Percentiles rank a stretch among this genome's conserved stretches.
These are phyloP conservation scores for Cocos nucifera DNA, from an alignment of 176 grass and related monocot species.

Conservation along the genomic window DNA sequence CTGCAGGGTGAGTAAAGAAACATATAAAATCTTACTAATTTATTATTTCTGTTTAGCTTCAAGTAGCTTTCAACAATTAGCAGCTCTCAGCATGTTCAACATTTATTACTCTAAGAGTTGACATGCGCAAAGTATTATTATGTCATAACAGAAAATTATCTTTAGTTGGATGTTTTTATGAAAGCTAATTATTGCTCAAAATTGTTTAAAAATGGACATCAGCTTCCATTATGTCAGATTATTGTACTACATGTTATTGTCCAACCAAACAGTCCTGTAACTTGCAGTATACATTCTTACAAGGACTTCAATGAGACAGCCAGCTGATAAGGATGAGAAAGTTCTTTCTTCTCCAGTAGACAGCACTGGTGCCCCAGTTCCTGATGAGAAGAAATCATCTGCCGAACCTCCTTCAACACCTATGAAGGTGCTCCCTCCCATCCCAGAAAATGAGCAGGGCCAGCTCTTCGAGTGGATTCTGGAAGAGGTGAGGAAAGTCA, in stretches of 20 bases:
- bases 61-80: no score
- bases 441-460: slow-evolving; percentile 55
- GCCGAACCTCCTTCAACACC: slow-evolving; percentile 22
- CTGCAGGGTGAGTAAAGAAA: no score
- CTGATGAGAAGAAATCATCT: slow-evolving; percentile 16
- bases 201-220: no score
- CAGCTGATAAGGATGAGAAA: slow-evolving; percentile 39
- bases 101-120: no score
- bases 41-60: no score
- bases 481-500: slow-evolving; percentile 72
- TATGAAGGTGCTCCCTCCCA: slow-evolving; percentile 38
- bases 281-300: slow-evolving; percentile 16
- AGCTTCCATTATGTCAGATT: background rate
- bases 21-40: no score
- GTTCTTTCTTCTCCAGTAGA: slow-evolving; percentile 6
- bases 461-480: slow-evolving; percentile 85
- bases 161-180: no score
- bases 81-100: no score
- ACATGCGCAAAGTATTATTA: no score
- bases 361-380: slow-evolving; percentile 6
- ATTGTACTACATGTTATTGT: background rate
- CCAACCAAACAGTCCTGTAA: slow-evolving; percentile 18
- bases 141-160: no score
- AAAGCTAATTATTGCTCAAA: no score
- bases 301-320: slow-evolving; percentile 35